A percentile compares a stretch with the other conserved stretches of the same genome.
Conservation (phyloP, 1,284 basidiomycete species). For the Thecaphora thlaspeos region DNA sequence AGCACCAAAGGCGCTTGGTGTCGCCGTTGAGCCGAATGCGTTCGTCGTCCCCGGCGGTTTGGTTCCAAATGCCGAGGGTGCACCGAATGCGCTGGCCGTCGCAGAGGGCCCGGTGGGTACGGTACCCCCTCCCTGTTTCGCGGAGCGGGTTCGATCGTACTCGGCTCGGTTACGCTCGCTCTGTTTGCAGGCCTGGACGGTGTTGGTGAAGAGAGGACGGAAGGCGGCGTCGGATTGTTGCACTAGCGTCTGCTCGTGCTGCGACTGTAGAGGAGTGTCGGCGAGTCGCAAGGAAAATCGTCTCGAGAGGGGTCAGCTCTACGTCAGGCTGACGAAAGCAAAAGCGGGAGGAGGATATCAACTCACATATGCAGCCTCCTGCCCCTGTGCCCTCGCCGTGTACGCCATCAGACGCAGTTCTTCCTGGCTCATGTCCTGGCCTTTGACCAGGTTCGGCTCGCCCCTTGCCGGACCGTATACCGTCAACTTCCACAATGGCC, state of each 20-base stretch:
- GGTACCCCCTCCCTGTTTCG: slow-evolving; percentile 13
- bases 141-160: not conserved
- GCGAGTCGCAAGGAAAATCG: too few relatives aligned
- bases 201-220: slow-evolving; percentile 6
- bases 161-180: slow-evolving; percentile 22
- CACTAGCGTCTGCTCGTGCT: slow-evolving; percentile 26
- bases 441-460: slow-evolving; percentile 70
- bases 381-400: slow-evolving; percentile 23
- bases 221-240: slow-evolving; percentile 19
- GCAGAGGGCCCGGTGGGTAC: slow-evolving; percentile 5
- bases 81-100: slow-evolving; percentile 11
- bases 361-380: slow-evolving; percentile 17
- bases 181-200: slow-evolving; percentile 10
- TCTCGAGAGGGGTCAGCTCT: too few relatives aligned
- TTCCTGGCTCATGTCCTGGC: slow-evolving; percentile 74
- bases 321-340: too few relatives aligned
- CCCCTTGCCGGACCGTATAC: slow-evolving; percentile 76
- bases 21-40: not conserved
- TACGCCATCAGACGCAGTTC: slow-evolving; percentile 65
- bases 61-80: not conserved
- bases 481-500: slow-evolving; percentile 76
- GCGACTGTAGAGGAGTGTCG: too few relatives aligned
- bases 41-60: not conserved
- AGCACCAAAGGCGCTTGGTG: not conserved
- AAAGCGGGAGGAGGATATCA: too few relatives aligned